Evolutionary conservation across 352 stramenopile species (phyloP), one percentile per base, ranked within the genome.

Genomic region (Peronosclerospora sorghi): DNA sequence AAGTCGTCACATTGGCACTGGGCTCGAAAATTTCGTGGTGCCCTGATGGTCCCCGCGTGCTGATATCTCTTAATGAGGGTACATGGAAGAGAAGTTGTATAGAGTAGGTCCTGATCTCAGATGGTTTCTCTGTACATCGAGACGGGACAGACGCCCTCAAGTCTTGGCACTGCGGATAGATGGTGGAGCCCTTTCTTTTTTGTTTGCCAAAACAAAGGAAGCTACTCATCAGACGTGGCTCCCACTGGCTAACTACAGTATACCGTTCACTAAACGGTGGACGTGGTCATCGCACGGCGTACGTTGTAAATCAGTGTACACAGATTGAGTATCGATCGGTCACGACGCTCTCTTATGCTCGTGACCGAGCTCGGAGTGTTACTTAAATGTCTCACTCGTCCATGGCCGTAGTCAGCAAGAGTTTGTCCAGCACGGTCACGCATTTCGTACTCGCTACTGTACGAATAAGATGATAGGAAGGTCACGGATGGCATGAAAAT

Each of bases 311-410:
- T n/a, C n/a, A n/a, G n/a, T n/a, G n/a, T n/a, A n/a, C n/a, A n/a
- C n/a, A n/a, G n/a, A n/a, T n/a, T n/a, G n/a, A n/a, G n/a, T n/a
- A 62, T 54, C 48, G 48, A 44, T 46, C 57, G 53, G 54, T 45
- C 42, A 58, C 54, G 28, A 46, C 17, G 35, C 35, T 49, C 35
- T 44, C 41, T 35, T 18, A 20, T 4, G 18, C 40, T 56, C 40
- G 48, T 50, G 34, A 51, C 27, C 27, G n/a, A n/a, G n/a, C n/a
- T n/a, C n/a, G n/a, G n/a, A n/a, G n/a, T n/a, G n/a, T n/a, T n/a
- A n/a, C n/a, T n/a, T n/a, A n/a, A n/a, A n/a, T 32, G 10, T 17
- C 35, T 5, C 5, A 8, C 15, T n/a, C 14, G 21, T 42, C n/a
- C 23, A 15, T 12, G 41, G 26, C 4, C 41, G 20, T 20, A 21